Evolutionary conservation across 805 yeast genomes (phyloP), one percentile per base, ranked within the genome.

Genomic region (Teunomyces stri): DNA sequence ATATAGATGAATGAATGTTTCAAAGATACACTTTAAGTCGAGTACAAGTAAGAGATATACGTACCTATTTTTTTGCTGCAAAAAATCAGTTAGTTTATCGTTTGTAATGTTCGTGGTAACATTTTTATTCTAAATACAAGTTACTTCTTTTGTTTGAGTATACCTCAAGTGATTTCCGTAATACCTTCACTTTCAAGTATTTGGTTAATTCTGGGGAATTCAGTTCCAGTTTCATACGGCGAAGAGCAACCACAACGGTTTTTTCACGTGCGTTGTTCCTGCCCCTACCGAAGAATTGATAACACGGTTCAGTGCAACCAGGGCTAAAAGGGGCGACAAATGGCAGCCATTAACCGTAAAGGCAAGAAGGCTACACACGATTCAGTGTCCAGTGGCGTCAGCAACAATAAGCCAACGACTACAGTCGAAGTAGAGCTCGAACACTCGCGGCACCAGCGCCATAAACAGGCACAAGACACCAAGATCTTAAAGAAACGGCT

Each of bases 401-500:
- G 34, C 25, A 6, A 27, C 13, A n/a, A 13, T 2, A 18, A 18
- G 4, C n/a, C 34, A 5, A 21, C 33, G 10, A 9, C 33, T 3
- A 28, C 13, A 4, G 7, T 29, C 22, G 31, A 39, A 20, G 15
- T 28, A 10, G 16, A 13, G 10, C 21, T 15, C 30, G 34, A 27
- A 18, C 43, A 39, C 34, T 29, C 34, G 15, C 43, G 34, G 10
- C 43, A 29, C 25, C 34, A 29, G 21, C 34, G 43, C 25, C 43
- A 28, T n/a, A 29, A 29, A 15, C 13, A 18, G 9, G 43, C 43
- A 30, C 34, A 48, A 33, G 49, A 48, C 13, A 20, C 28, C 6
- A 51, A 48, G 5, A 44, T 45, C 15, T 38, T 48, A 27, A 62
- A 60, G 54, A 62, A 57, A 37, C 50, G 50, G 20, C 50, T 72